A percentile compares a stretch with the other conserved stretches of the same genome.
phyloP scores from a whole-genome alignment of 1,139 yeast genomes.

The Pichia sorboxylosa region DNA sequence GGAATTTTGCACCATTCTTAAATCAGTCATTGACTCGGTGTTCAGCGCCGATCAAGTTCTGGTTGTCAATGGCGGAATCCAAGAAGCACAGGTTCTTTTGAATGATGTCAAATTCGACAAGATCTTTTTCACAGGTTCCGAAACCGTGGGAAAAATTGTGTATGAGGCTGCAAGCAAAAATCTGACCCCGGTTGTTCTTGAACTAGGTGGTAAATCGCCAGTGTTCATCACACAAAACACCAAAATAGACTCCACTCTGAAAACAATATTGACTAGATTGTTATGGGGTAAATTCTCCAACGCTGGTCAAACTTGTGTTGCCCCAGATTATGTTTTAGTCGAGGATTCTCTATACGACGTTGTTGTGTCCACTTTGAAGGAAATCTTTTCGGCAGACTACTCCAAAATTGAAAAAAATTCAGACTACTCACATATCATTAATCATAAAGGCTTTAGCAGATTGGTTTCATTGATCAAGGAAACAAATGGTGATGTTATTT shows the following conservation, averaged over 20 bases:
- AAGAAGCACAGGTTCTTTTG: constrained; percentile 58
- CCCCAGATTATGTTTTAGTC: constrained; percentile 70
- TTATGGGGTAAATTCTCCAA: constrained; percentile 72
- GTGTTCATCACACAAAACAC: constrained; percentile 51
- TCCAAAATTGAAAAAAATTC: constrained; percentile 28
- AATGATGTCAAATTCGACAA: constrained; percentile 57
- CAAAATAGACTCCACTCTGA: constrained; percentile 27
- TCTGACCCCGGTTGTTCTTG: constrained; percentile 71
- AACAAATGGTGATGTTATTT: constrained; percentile 44
- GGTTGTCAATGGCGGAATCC: constrained; percentile 63
- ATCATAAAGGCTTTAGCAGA: constrained; percentile 44
- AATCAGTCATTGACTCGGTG: constrained; percentile 42
- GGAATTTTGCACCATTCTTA: constrained; percentile 42
- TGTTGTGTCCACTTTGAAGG: constrained; percentile 35
- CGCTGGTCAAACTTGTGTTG: constrained; percentile 88
- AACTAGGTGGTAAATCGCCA: constrained; percentile 92
- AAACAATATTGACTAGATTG: constrained; percentile 50
- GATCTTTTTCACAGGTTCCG: constrained; percentile 80
- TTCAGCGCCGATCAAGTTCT: constrained; percentile 42
- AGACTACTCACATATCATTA: constrained; percentile 54
- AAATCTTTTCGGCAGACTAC: constrained; percentile 34
- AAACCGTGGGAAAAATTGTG: constrained; percentile 63
- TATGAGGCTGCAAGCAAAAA: constrained; percentile 75
- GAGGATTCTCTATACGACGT: constrained; percentile 46
- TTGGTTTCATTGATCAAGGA: constrained; percentile 33